Conservation (phyloP, 176 grass and related monocot genomes). For the Dactylis glomerata region DNA sequence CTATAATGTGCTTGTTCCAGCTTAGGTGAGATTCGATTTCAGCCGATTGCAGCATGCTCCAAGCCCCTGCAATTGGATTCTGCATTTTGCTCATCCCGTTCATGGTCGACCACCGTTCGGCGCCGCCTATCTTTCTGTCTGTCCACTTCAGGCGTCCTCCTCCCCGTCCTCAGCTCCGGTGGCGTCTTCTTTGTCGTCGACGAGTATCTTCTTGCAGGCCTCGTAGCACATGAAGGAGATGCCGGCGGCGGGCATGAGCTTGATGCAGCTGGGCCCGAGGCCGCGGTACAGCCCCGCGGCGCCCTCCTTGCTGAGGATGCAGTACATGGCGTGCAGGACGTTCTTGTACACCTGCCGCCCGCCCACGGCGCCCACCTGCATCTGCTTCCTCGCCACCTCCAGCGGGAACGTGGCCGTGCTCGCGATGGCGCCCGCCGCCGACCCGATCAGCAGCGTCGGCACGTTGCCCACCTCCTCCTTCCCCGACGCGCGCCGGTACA, state of each 20-base stretch:
- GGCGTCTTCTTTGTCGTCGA: constrained; percentile 40
- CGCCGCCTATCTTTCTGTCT: not conserved
- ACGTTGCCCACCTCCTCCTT: constrained; percentile 36
- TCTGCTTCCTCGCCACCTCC: constrained; percentile 83
- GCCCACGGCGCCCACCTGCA: constrained; percentile 77
- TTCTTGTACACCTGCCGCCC: constrained; percentile 71
- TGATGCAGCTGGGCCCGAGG: constrained; percentile 80
- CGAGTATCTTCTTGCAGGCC: constrained; percentile 78
- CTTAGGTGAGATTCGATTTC: not conserved
- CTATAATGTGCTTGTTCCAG: not conserved
- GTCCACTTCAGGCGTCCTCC: not conserved
- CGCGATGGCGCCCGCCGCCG: constrained; percentile 67
- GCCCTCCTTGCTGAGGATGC: constrained; percentile 69
- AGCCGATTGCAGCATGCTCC: too few relatives aligned
- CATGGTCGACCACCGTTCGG: not conserved
- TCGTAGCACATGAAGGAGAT: constrained; percentile 98
- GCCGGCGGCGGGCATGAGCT: constrained; percentile 79
- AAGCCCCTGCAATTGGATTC: not conserved
- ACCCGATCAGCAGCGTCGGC: constrained; percentile 69
- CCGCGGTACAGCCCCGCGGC: constrained; percentile 65
- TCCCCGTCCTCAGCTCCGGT: constrained; percentile 18
- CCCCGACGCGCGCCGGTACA: constrained; percentile 49
- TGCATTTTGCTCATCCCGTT: not conserved
- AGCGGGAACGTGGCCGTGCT: constrained; percentile 90
- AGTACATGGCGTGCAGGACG: constrained; percentile 66